Conservation (phyloP, 305 asterid species). For the Withania somnifera region DNA sequence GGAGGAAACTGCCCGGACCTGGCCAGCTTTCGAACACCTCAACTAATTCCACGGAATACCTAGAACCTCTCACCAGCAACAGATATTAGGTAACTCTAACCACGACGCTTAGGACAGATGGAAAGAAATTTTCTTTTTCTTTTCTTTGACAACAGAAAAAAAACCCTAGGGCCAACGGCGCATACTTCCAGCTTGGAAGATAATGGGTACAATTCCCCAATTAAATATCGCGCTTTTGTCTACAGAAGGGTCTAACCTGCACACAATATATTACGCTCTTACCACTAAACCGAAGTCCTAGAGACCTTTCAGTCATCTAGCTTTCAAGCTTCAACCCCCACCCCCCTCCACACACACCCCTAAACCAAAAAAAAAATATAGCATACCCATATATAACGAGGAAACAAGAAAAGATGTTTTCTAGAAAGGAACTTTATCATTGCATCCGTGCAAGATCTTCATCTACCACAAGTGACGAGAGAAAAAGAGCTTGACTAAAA, state of each 20-base stretch:
- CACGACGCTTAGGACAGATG: too few species aligned
- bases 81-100: too few species aligned
- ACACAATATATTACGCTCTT: background rate
- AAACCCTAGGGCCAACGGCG: background rate
- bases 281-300: background rate
- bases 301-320: background rate
- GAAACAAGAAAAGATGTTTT: background rate
- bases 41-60: too few species aligned
- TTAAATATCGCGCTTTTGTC: background rate
- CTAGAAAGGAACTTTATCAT: background rate
- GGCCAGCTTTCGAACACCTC: too few species aligned
- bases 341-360: too few species aligned
- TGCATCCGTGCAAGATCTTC: background rate
- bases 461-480: background rate
- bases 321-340: background rate
- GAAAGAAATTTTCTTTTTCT: background rate
- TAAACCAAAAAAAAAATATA: background rate
- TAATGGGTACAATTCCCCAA: background rate
- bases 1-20: too few species aligned
- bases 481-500: background rate
- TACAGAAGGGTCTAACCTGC: background rate
- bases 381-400: background rate
- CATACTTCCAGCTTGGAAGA: background rate
- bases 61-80: too few species aligned
- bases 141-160: background rate